These are phyloP conservation scores for Vitis hybrid DNA, from an alignment of 177 flowering plant genomes.

Conservation along the genomic window DNA sequence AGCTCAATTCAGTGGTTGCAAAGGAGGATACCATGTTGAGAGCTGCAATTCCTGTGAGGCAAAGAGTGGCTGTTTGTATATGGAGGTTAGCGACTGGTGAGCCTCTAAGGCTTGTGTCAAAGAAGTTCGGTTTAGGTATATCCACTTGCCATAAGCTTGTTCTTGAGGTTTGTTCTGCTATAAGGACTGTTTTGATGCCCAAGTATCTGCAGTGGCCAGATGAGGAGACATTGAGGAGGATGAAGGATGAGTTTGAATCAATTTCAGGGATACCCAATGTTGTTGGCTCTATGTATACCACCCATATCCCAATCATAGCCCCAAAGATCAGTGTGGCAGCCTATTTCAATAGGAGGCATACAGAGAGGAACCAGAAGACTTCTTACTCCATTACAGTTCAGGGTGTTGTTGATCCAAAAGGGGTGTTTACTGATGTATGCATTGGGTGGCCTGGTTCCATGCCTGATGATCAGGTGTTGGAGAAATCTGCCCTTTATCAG, in stretches of 20 bases:
- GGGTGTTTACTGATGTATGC: conserved; percentile 59
- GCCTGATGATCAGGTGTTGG: conserved; percentile 60
- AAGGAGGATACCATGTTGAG: conserved; percentile 55
- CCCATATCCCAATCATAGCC: conserved; percentile 57
- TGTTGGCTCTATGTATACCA: conserved; percentile 64
- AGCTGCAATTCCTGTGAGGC: conserved; percentile 52
- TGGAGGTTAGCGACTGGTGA: conserved; percentile 64
- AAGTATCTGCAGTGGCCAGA: conserved; percentile 62
- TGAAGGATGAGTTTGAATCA: conserved; percentile 38
- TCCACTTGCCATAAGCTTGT: conserved; percentile 60
- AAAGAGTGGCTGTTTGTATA: conserved; percentile 56
- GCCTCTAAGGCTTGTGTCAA: conserved; percentile 51
- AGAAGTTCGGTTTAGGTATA: conserved; percentile 50
- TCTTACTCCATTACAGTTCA: conserved; percentile 61
- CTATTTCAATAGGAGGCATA: conserved; percentile 58
- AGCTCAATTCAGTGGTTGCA: conserved; percentile 43
- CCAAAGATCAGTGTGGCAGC: conserved; percentile 56
- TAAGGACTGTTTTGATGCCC: conserved; percentile 56
- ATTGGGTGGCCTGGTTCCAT: conserved; percentile 71
- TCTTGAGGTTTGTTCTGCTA: conserved; percentile 61
- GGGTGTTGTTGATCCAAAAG: conserved; percentile 56
- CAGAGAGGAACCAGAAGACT: conserved; percentile 60
- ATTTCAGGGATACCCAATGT: conserved; percentile 53
- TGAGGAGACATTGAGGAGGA: conserved; percentile 28
- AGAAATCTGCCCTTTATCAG: conserved; percentile 50